phyloP scores from a whole-genome alignment of 2,329 filamentous ascomycete genomes.

The Botryotinia calthae region DNA sequence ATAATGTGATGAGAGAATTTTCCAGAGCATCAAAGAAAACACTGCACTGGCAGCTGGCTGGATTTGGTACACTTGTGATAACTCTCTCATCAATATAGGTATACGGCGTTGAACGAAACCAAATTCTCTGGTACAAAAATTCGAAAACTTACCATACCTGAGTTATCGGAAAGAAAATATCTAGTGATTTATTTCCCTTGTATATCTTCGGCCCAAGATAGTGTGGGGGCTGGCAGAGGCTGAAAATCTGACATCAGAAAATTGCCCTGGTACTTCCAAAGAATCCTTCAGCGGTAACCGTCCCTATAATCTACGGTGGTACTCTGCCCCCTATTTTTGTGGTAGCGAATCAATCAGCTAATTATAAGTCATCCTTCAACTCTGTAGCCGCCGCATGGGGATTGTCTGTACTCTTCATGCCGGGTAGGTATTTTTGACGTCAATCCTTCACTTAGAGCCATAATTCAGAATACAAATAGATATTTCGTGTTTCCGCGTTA shows the following conservation, averaged over 20 bases:
- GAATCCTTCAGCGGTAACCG: not conserved
- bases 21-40: not conserved
- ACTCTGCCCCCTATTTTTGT: not conserved
- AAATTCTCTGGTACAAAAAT: too few species aligned
- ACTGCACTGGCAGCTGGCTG: not conserved
- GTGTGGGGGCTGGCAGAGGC: not conserved
- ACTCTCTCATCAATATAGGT: not conserved
- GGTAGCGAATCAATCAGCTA: not conserved
- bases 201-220: not conserved
- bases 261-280: not conserved
- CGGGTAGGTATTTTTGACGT: not conserved
- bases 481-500: too few species aligned
- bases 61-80: not conserved
- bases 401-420: not conserved
- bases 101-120: not conserved
- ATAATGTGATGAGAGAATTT: not conserved
- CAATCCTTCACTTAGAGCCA: not conserved
- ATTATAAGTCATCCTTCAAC: not conserved
- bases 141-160: not conserved
- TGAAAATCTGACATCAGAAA: not conserved
- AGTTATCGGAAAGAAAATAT: not conserved
- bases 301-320: not conserved
- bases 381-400: not conserved
- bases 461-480: not conserved
- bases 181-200: not conserved